Evolutionary conservation across 257 asterid species (phyloP).

Genomic region (Solanum habrochaites): DNA sequence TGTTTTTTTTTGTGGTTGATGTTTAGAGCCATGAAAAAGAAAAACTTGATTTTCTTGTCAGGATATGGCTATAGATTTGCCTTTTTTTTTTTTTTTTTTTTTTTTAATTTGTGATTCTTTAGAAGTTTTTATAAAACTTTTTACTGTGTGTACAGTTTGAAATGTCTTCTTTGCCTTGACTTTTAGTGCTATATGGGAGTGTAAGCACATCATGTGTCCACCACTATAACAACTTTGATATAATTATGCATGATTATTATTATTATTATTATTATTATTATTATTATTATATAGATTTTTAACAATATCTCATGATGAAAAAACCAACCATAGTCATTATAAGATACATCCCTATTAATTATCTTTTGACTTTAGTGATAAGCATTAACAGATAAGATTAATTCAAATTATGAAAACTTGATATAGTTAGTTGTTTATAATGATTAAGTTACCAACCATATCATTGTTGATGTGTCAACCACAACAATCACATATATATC

Average conservation of each 20-base stretch:
- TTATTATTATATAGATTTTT: not conserved
- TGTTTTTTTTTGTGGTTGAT: not conserved
- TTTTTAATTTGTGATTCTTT: not conserved
- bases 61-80: slow-evolving; percentile 7
- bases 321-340: not conserved
- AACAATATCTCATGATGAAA: not conserved
- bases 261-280: not conserved
- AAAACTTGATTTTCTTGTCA: not conserved
- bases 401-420: not conserved
- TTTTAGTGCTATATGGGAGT: not conserved
- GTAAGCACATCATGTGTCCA: not conserved
- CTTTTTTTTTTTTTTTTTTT: not conserved
- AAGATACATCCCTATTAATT: not conserved
- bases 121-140: not conserved
- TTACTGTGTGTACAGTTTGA: slow-evolving; percentile 7
- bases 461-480: not conserved
- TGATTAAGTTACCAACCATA: not conserved
- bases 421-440: not conserved
- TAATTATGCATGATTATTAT: not conserved
- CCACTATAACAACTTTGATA: not conserved
- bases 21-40: not conserved
- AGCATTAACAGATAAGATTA: not conserved
- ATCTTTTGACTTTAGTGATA: not conserved
- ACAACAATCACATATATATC: not conserved
- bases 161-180: slow-evolving; percentile 9